Conservation (phyloP, 257 asterid species). For the Solanum tarapatanum region DNA sequence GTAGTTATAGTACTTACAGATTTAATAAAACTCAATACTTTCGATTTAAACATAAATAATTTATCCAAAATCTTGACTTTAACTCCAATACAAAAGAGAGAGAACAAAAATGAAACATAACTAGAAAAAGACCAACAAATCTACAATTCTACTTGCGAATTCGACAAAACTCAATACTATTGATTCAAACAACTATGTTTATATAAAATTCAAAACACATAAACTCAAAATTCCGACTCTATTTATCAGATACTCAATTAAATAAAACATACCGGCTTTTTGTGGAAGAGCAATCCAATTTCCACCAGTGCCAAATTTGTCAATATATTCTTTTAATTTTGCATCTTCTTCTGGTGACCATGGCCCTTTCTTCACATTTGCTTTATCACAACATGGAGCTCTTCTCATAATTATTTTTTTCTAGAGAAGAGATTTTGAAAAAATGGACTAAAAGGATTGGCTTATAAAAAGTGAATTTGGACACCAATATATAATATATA, state of each 20-base stretch:
- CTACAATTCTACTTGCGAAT: not conserved
- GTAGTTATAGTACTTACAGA: not conserved
- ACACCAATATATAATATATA: not conserved
- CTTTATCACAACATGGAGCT: constrained; percentile 87
- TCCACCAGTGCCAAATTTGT: constrained; percentile 65
- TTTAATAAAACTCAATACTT: not conserved
- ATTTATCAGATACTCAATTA: not conserved
- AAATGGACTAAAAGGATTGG: not conserved
- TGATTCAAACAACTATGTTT: not conserved
- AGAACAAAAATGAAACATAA: not conserved
- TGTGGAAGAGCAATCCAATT: constrained; percentile 87
- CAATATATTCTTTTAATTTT: constrained; percentile 51
- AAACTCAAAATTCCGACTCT: not conserved
- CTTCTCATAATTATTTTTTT: constrained; percentile 46
- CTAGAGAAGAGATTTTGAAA: not conserved
- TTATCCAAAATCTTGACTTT: not conserved
- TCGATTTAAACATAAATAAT: not conserved
- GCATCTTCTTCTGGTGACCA: constrained; percentile 95
- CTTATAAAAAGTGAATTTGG: constrained; percentile 24
- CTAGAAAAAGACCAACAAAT: not conserved
- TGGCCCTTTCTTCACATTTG: constrained; percentile 79
- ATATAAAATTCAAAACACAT: not conserved
- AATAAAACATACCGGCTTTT: constrained; percentile 42
- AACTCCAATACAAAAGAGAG: not conserved
- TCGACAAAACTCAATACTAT: not conserved